Evolutionary conservation across 495 filamentous ascomycete genomes (phyloP).

Genomic region (Penicillium chermesinum): DNA sequence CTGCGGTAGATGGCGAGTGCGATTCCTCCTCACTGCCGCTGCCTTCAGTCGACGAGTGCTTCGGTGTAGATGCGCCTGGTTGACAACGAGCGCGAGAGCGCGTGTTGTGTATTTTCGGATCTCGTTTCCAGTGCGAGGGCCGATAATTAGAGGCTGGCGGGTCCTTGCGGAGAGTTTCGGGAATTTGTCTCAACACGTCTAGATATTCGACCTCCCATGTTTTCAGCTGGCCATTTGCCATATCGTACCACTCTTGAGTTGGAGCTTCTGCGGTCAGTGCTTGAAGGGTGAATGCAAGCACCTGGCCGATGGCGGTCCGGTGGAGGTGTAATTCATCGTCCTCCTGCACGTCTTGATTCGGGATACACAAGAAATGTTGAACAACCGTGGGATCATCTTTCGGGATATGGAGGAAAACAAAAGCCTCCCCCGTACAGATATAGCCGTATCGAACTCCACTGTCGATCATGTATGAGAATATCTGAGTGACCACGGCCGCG

Average conservation of each 20-base stretch:
- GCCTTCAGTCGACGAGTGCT: constrained; percentile 18
- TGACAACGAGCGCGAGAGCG: constrained; percentile 22
- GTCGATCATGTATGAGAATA: constrained; percentile 46
- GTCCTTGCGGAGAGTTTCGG: constrained; percentile 22
- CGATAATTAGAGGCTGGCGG: constrained; percentile 24
- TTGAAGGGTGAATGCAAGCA: constrained; percentile 45
- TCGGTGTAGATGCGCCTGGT: constrained; percentile 31
- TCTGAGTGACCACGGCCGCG: constrained; percentile 34
- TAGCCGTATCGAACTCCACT: constrained; percentile 40
- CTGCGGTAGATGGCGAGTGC: constrained; percentile 18
- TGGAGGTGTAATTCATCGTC: no score
- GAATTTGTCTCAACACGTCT: constrained; percentile 23
- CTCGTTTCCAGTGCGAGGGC: constrained; percentile 22
- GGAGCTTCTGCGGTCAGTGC: constrained; percentile 31
- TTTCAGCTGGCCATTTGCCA: constrained; percentile 18
- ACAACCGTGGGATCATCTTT: constrained; percentile 24
- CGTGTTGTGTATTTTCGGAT: constrained; percentile 23
- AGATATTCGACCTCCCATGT: constrained; percentile 28
- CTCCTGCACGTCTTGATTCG: constrained; percentile 28
- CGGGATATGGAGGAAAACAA: constrained; percentile 45
- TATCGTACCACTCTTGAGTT: constrained; percentile 34
- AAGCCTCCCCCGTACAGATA: constrained; percentile 41
- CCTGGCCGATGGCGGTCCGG: no score
- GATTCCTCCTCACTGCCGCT: constrained; percentile 19
- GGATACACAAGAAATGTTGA: constrained; percentile 28